Percentiles rank a stretch among this genome's conserved stretches.
phyloP scores from a whole-genome alignment of 805 yeast genomes.

The Tetrapisispora fleetii region DNA sequence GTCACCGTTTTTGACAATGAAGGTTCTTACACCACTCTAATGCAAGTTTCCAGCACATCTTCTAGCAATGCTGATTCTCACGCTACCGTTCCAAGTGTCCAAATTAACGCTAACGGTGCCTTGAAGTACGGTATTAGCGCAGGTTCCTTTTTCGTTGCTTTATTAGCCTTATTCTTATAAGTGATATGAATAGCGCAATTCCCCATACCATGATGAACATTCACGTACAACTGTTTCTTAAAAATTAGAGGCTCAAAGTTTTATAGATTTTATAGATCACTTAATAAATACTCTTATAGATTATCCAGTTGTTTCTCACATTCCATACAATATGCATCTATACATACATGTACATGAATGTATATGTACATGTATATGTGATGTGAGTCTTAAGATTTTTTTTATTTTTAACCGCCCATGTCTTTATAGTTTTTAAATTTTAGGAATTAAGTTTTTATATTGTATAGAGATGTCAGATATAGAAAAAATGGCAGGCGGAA shows the following conservation, averaged over 20 bases:
- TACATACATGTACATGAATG: no score
- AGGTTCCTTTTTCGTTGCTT: conserved; percentile 4
- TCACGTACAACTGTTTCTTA: background rate
- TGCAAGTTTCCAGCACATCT: background rate
- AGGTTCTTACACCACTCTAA: conserved; percentile 27
- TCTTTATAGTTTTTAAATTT: no score
- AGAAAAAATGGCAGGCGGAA: no score
- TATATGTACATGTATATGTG: no score
- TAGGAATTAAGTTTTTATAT: no score
- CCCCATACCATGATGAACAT: background rate
- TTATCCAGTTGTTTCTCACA: background rate
- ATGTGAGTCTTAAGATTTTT: no score
- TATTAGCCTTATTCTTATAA: conserved; percentile 2
- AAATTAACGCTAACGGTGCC: conserved; percentile 6
- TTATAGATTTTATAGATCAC: background rate
- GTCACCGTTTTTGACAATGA: conserved; percentile 21
- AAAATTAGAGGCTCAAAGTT: background rate
- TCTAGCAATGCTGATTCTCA: background rate
- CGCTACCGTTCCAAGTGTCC: background rate
- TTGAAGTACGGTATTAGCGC: conserved; percentile 3
- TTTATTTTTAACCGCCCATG: no score
- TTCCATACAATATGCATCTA: no score
- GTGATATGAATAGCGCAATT: background rate
- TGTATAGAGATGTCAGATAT: no score
- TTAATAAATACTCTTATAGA: background rate